Evolutionary conservation across 257 asterid species (phyloP).

Genomic region (Sherardia arvensis): DNA sequence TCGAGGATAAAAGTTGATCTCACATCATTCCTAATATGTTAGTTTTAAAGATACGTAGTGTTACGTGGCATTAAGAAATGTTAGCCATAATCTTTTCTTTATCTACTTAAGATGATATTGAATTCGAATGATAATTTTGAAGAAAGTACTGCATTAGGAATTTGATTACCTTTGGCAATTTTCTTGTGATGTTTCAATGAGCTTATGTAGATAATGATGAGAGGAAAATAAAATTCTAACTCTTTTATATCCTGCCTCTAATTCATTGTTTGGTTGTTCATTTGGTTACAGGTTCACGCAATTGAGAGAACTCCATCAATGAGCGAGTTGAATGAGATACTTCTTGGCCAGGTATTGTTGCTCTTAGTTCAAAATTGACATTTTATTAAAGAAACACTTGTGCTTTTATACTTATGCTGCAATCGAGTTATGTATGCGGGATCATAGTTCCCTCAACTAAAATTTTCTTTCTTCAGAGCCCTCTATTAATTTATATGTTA

Average conservation of each 20-base stretch:
- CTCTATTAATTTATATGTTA: neutral
- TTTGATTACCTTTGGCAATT: neutral
- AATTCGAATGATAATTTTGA: neutral
- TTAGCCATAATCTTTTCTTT: neutral
- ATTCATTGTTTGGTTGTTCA: conserved; percentile 5
- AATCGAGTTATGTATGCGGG: neutral
- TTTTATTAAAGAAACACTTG: neutral
- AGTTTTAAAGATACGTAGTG: neutral
- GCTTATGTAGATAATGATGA: neutral
- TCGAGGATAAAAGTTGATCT: neutral
- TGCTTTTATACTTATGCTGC: too few relatives aligned
- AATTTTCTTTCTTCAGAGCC: neutral
- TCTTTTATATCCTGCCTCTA: neutral
- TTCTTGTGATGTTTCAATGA: neutral
- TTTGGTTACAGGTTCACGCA: conserved; percentile 68
- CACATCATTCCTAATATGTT: neutral
- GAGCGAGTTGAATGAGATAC: conserved; percentile 97
- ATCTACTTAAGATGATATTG: neutral
- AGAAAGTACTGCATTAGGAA: neutral
- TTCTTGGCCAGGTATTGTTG: conserved; percentile 82
- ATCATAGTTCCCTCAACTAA: neutral
- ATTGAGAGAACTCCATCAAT: conserved; percentile 96
- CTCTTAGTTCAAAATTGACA: neutral
- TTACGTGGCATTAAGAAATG: neutral
- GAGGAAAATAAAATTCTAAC: neutral